phyloP scores from a whole-genome alignment of 345 rosid genomes.

The Acer campestre region DNA sequence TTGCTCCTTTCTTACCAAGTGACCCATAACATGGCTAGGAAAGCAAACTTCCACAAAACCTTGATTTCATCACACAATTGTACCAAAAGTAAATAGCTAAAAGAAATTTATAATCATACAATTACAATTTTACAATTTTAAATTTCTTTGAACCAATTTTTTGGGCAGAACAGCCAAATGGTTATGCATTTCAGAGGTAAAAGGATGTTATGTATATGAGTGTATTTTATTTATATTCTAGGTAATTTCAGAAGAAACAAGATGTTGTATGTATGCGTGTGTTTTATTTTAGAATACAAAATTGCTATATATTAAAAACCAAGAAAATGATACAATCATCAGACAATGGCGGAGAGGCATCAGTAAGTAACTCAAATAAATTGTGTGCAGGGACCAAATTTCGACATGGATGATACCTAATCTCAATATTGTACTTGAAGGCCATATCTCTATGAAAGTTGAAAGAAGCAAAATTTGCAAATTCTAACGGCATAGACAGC shows the following conservation, averaged over 20 bases:
- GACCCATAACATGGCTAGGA: neutral
- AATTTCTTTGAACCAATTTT: neutral
- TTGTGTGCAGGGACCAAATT: neutral
- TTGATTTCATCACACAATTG: neutral
- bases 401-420: neutral
- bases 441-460: neutral
- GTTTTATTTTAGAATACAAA: neutral
- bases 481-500: neutral
- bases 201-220: neutral
- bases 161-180: neutral
- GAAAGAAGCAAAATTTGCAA: neutral
- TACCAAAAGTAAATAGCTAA: neutral
- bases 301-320: neutral
- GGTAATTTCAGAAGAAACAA: neutral
- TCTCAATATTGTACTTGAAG: neutral
- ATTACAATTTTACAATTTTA: neutral
- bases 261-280: neutral
- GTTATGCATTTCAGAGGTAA: neutral
- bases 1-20: neutral
- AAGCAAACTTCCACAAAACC: neutral
- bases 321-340: neutral
- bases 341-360: neutral
- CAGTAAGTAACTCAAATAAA: neutral
- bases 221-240: neutral
- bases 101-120: too few relatives aligned